Evolutionary conservation across 805 yeast species (phyloP).

Genomic region (Candida xiaguanensis): DNA sequence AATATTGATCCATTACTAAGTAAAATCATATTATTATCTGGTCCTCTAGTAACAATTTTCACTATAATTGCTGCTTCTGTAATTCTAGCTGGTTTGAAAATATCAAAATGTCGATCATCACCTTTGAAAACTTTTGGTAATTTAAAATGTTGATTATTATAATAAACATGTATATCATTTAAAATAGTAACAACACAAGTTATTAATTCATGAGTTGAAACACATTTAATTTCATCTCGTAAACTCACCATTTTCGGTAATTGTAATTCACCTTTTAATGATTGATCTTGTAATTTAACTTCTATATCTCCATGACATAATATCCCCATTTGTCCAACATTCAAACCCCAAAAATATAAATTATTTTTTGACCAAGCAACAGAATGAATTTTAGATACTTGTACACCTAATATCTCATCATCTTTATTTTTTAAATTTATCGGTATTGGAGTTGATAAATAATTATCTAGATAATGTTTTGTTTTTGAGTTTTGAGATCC

Average conservation of each 20-base stretch:
- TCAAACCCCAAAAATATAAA: constrained; percentile 70
- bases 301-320: constrained; percentile 20
- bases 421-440: constrained; percentile 36
- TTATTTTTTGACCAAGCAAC: constrained; percentile 50
- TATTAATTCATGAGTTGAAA: constrained; percentile 62
- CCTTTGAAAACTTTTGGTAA: constrained; percentile 36
- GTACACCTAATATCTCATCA: constrained; percentile 37
- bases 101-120: constrained; percentile 45
- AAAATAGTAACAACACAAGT: constrained; percentile 60
- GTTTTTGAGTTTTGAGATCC: constrained; percentile 38
- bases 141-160: constrained; percentile 54
- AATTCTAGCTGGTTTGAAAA: constrained; percentile 50
- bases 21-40: constrained; percentile 44
- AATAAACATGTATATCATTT: constrained; percentile 61
- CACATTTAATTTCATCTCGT: constrained; percentile 49
- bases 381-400: constrained; percentile 70
- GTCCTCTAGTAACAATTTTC: constrained; percentile 34
- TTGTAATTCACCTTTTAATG: constrained; percentile 36
- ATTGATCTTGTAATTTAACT: constrained; percentile 24
- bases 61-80: constrained; percentile 37
- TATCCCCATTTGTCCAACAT: constrained; percentile 78
- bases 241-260: constrained; percentile 40
- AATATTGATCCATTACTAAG: constrained; percentile 61
- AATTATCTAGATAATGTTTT: constrained; percentile 24
- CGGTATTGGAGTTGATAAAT: constrained; percentile 35